phyloP scores from a whole-genome alignment of 2,329 filamentous ascomycete species.

The Lasiodiplodia sp. region DNA sequence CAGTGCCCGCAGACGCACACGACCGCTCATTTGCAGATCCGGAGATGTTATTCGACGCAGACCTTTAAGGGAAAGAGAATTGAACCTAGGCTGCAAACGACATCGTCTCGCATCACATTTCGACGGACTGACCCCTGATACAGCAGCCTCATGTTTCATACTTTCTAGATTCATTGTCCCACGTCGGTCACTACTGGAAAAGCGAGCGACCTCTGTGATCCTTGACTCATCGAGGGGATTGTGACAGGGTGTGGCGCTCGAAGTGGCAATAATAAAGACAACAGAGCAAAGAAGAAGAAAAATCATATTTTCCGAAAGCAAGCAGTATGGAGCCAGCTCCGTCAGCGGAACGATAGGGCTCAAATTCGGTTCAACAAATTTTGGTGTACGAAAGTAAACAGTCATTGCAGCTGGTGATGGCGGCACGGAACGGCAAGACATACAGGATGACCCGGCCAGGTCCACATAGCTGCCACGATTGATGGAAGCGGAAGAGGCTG shows the following conservation, averaged over 20 bases:
- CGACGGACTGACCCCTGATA: neutral
- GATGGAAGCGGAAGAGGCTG: slow-evolving; percentile 2
- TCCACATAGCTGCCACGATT: neutral
- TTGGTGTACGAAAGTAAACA: slow-evolving; percentile 4
- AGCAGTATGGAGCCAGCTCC: neutral
- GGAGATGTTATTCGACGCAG: slow-evolving; percentile 9
- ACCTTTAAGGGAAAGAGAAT: neutral
- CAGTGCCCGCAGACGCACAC: neutral
- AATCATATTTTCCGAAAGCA: neutral
- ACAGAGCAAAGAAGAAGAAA: neutral
- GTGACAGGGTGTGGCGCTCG: neutral
- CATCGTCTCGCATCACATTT: neutral
- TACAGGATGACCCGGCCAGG: neutral
- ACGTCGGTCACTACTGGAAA: neutral
- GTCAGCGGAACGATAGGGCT: neutral
- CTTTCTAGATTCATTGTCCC: neutral
- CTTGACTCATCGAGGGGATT: slow-evolving; percentile 6
- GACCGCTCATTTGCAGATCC: slow-evolving; percentile 2
- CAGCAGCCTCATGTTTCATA: slow-evolving; percentile 7
- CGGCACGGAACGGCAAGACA: neutral
- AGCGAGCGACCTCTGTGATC: neutral
- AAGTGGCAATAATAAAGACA: neutral
- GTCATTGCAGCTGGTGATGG: neutral
- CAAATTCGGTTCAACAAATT: neutral
- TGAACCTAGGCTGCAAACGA: neutral